Evolutionary conservation across 2,329 filamentous ascomycete species (phyloP), one percentile per base, ranked within the genome.

Genomic region (Hypocreales sp.): DNA sequence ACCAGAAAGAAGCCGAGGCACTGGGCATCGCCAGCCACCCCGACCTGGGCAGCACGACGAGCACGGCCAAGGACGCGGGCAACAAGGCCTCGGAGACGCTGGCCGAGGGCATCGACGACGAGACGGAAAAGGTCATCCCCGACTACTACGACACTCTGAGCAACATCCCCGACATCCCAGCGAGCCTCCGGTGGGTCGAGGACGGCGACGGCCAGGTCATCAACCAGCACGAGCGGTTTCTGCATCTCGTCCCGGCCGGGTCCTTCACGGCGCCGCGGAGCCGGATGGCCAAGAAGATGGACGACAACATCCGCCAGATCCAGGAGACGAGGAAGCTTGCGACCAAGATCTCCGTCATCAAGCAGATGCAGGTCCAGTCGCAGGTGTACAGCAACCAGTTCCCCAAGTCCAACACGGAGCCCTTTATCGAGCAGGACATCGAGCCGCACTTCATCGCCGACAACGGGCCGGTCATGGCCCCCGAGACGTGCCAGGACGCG

Each of bases 361-460:
- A 95, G 59, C 90, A 98, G 57, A 98, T 98, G 90, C 90, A 98
- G 55, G 72, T 95, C 29, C 90, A 98, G 51, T 82, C 84, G 27
- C 90, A 94, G 68, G 80, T 92, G 47, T 98, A 98, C 48, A 80
- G 86, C 45, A 98, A 98, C 45, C 90, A 98, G 50, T 98, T 98
- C 43, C 84, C 87, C 37, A 94, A 93, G 55, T 93, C 92, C 46
- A 82, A 93, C 35, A 80, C 80, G 1, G 78, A 87, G 46, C 81
- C 83, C 1, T 94, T 98, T 36, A 57, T 77, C 12, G 90, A 98
- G 53, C 66, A 71, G 22, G 90, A 95, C 45, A 74, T 90, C 28
- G 77, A 84, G 27, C 72, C 84, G n/a, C 79, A 90, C 46, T 87
- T 94, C 30, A 74, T 90, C 29, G 81, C 81, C 20, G 86, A 92